Conservation (phyloP, 768 basidiomycete species). For the Collybiopsis luxurians region DNA sequence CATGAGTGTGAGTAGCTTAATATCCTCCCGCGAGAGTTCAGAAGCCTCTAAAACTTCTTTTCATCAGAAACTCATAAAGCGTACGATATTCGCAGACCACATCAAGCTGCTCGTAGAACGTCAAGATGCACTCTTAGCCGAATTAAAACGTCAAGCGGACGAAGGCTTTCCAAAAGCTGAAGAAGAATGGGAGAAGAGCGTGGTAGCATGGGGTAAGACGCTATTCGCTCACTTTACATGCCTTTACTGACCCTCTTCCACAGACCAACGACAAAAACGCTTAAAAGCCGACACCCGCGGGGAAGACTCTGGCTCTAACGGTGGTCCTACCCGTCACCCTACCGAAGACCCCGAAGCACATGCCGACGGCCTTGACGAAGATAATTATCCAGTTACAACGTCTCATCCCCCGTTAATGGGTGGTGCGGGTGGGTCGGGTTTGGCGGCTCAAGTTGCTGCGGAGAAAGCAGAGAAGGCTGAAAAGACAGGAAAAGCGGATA, state of each 20-base stretch:
- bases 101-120: slow-evolving; percentile 59
- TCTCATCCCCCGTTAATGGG: slow-evolving; percentile 15
- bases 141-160: slow-evolving; percentile 59
- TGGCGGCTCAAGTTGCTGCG: background rate
- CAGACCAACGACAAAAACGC: slow-evolving; percentile 61
- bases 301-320: slow-evolving; percentile 6
- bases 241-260: background rate
- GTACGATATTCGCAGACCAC: slow-evolving; percentile 80
- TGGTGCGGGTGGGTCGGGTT: slow-evolving; percentile 11
- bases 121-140: slow-evolving; percentile 65
- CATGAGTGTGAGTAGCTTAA: slow-evolving; percentile 61
- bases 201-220: slow-evolving; percentile 63
- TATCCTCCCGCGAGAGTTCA: background rate
- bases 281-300: slow-evolving; percentile 16
- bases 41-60: background rate
- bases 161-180: slow-evolving; percentile 66
- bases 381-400: background rate
- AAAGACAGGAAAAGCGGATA: background rate
- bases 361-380: slow-evolving; percentile 1
- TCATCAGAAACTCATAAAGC: slow-evolving; percentile 85
- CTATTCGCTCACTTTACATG: background rate
- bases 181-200: slow-evolving; percentile 75
- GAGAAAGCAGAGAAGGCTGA: slow-evolving; percentile 20
- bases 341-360: slow-evolving; percentile 4
- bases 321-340: background rate